Evolutionary conservation across 2,329 filamentous ascomycete species (phyloP).

Genomic region (Dissoconium aciculare): DNA sequence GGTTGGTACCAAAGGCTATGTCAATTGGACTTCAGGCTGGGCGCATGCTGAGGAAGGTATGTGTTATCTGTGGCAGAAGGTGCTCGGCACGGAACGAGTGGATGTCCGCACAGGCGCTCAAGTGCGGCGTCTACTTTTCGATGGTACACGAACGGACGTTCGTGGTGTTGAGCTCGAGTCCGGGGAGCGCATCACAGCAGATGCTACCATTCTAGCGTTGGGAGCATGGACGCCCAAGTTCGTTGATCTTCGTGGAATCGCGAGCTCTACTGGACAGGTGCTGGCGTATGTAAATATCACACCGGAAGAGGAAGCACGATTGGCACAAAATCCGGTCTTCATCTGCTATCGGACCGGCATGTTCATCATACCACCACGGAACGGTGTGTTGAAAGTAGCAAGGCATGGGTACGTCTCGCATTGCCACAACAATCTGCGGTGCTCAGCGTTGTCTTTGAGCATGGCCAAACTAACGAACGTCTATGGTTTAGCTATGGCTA

Average conservation of each 20-base stretch:
- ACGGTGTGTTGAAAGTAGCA: constrained; percentile 33
- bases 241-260: constrained; percentile 61
- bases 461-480: background rate
- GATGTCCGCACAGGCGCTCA: constrained; percentile 36
- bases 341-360: constrained; percentile 57
- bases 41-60: constrained; percentile 60
- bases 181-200: constrained; percentile 41
- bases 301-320: constrained; percentile 49
- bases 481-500: constrained; percentile 33
- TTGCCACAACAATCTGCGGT: too few species aligned
- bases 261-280: constrained; percentile 67
- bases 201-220: constrained; percentile 64
- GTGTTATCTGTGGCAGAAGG: constrained; percentile 42
- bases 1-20: constrained; percentile 52
- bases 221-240: constrained; percentile 76
- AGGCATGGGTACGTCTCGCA: constrained; percentile 27
- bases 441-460: background rate
- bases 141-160: constrained; percentile 24
- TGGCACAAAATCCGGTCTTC: constrained; percentile 52
- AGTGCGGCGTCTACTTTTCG: constrained; percentile 29
- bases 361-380: constrained; percentile 56
- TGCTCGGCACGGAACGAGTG: constrained; percentile 39
- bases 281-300: constrained; percentile 65
- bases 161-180: constrained; percentile 44
- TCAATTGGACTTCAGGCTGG: constrained; percentile 65